Percentiles rank a stretch among this genome's conserved stretches.
phyloP scores from a whole-genome alignment of 306 rosid genomes.

The Spatholobus suberectus region DNA sequence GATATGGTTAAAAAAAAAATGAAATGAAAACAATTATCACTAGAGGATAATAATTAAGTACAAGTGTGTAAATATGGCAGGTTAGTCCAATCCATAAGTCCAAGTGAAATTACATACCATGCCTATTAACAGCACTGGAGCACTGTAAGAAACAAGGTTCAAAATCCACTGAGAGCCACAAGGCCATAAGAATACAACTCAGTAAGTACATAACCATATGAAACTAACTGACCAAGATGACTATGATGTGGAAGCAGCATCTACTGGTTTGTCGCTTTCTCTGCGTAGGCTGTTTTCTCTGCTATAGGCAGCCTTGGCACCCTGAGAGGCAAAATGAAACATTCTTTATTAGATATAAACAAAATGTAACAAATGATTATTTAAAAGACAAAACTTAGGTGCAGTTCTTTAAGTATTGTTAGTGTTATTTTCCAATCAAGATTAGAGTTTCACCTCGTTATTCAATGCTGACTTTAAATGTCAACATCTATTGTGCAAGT shows the following conservation, averaged over 20 bases:
- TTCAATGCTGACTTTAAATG: too few species aligned
- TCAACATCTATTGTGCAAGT: too few species aligned
- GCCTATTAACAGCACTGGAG: constrained; percentile 8
- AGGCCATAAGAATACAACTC: background rate
- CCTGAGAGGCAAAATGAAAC: constrained; percentile 57
- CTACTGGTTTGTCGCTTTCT: constrained; percentile 47
- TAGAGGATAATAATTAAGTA: background rate
- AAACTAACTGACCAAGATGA: constrained; percentile 33
- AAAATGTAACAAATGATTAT: background rate
- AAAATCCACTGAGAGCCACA: constrained; percentile 7
- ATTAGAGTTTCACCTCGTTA: too few species aligned
- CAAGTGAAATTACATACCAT: constrained; percentile 32
- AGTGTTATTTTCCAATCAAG: too few species aligned
- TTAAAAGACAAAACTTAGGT: too few species aligned
- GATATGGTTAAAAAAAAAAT: too few species aligned
- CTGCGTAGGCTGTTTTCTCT: constrained; percentile 89
- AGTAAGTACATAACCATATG: constrained; percentile 33
- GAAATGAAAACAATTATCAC: background rate
- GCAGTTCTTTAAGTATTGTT: too few species aligned
- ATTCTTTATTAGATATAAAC: constrained; percentile 33
- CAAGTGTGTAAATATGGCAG: background rate
- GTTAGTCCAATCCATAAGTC: too few species aligned
- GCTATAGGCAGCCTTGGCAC: constrained; percentile 70
- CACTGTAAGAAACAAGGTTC: constrained; percentile 35
- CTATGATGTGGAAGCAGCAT: constrained; percentile 59